These are phyloP conservation scores for Fusarium pseudonygamai DNA, from an alignment of 2,329 filamentous ascomycete species.

Conservation along the genomic window DNA sequence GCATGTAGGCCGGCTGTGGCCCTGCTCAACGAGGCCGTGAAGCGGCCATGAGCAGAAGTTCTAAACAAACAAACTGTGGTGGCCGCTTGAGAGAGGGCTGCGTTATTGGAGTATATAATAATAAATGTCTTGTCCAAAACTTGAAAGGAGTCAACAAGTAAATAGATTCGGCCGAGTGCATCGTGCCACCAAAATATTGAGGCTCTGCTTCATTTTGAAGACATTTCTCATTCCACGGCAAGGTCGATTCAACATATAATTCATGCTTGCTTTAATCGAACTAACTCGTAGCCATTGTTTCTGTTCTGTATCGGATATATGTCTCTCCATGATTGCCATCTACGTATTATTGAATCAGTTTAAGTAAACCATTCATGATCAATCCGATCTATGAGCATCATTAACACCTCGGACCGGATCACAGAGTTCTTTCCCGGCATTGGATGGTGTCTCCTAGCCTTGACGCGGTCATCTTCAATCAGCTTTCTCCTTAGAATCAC, in stretches of 20 bases:
- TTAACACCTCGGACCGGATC: background rate
- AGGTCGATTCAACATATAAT: slow-evolving; percentile 6
- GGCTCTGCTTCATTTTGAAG: slow-evolving; percentile 2
- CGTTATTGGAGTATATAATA: background rate
- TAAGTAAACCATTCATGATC: background rate
- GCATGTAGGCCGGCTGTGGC: slow-evolving; percentile 31
- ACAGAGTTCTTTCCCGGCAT: slow-evolving; percentile 9
- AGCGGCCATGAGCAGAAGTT: slow-evolving; percentile 32
- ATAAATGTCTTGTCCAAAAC: background rate
- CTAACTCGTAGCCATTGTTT: slow-evolving; percentile 6
- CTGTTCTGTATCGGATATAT: slow-evolving; percentile 12
- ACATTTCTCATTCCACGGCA: slow-evolving; percentile 7
- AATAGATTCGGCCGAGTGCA: slow-evolving; percentile 8
- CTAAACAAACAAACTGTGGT: slow-evolving; percentile 42
- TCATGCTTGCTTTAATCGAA: slow-evolving; percentile 12
- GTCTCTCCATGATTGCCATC: slow-evolving; percentile 10
- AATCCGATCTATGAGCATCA: slow-evolving; percentile 3
- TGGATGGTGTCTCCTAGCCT: background rate
- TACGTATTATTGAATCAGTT: background rate
- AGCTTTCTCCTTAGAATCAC: slow-evolving; percentile 2
- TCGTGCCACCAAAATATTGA: slow-evolving; percentile 10
- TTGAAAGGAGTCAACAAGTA: slow-evolving; percentile 11
- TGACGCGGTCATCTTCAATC: slow-evolving; percentile 21
- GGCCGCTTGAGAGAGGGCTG: slow-evolving; percentile 12
- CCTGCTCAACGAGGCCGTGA: slow-evolving; percentile 24